Conservation (phyloP, 1,139 yeast genomes). For the Taphrina pruni region DNA sequence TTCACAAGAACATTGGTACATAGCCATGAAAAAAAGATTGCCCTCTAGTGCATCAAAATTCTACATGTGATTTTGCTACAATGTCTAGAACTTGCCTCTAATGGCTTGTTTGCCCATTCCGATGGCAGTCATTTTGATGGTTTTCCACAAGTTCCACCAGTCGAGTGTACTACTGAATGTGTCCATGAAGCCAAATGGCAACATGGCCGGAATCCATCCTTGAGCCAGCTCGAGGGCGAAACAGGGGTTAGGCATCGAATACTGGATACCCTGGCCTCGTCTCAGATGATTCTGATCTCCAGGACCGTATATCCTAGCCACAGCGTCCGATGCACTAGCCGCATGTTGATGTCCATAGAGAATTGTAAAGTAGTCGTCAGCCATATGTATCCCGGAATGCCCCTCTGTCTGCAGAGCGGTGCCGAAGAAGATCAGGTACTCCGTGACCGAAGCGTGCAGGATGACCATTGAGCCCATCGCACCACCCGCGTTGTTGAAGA, state of each 20-base stretch:
- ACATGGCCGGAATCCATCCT: conserved; percentile 96
- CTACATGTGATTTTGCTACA: background rate
- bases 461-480: conserved; percentile 99
- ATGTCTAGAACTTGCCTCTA: conserved; percentile 66
- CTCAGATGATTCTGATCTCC: conserved; percentile 72
- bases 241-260: conserved; percentile 71
- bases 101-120: conserved; percentile 76
- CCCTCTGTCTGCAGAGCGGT: conserved; percentile 93
- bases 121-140: conserved; percentile 72
- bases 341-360: conserved; percentile 79
- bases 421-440: conserved; percentile 88
- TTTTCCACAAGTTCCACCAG: conserved; percentile 67
- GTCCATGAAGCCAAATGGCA: conserved; percentile 92
- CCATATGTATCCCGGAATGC: conserved; percentile 92
- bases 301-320: conserved; percentile 46
- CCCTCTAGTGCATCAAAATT: background rate
- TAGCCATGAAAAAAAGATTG: background rate
- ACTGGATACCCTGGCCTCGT: conserved; percentile 80
- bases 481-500: conserved; percentile 96
- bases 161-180: conserved; percentile 81
- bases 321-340: conserved; percentile 62
- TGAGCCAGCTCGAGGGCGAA: conserved; percentile 96
- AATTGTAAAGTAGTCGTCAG: conserved; percentile 94
- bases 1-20: no score
- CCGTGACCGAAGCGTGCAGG: conserved; percentile 92